Percentiles rank a stretch among this genome's conserved stretches.
phyloP scores from a whole-genome alignment of 2,329 filamentous ascomycete genomes.

The Fusarium fracticaudum region DNA sequence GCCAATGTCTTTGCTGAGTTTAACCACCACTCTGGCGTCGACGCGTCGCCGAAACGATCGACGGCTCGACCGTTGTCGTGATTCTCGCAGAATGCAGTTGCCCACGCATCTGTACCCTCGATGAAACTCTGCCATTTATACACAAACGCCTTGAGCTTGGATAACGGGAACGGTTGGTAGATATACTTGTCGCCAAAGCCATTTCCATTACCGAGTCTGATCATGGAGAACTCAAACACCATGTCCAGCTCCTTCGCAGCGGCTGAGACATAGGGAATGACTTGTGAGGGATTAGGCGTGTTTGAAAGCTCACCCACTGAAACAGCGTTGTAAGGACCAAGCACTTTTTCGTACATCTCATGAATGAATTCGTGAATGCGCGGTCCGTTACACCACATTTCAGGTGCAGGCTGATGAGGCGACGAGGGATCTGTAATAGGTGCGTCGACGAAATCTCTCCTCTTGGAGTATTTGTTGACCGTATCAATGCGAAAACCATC shows the following conservation, averaged over 20 bases:
- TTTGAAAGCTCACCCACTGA: conserved; percentile 71
- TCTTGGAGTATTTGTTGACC: conserved; percentile 74
- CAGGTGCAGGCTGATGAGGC: conserved; percentile 54
- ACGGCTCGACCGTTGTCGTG: conserved; percentile 70
- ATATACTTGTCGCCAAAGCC: conserved; percentile 58
- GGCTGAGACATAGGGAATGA: conserved; percentile 64
- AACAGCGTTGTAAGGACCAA: conserved; percentile 65
- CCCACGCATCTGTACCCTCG: conserved; percentile 63
- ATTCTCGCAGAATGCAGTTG: conserved; percentile 70
- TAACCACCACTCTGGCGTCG: conserved; percentile 54
- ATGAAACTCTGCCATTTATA: conserved; percentile 61
- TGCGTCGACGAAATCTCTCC: conserved; percentile 64
- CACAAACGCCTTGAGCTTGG: conserved; percentile 55
- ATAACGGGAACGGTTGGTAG: conserved; percentile 59
- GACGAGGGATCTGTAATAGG: conserved; percentile 53
- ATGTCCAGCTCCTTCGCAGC: conserved; percentile 66
- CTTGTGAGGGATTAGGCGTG: conserved; percentile 61
- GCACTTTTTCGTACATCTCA: conserved; percentile 65
- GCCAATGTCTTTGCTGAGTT: conserved; percentile 63
- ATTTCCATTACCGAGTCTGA: conserved; percentile 63
- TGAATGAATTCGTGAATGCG: conserved; percentile 69
- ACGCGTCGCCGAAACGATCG: conserved; percentile 61
- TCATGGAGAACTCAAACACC: conserved; percentile 68
- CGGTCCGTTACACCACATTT: conserved; percentile 69
- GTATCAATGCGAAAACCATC: conserved; percentile 75